Evolutionary conservation across 2,329 filamentous ascomycete species (phyloP), one percentile per base, ranked within the genome.

Genomic region (Chaetomium olivaceum): DNA sequence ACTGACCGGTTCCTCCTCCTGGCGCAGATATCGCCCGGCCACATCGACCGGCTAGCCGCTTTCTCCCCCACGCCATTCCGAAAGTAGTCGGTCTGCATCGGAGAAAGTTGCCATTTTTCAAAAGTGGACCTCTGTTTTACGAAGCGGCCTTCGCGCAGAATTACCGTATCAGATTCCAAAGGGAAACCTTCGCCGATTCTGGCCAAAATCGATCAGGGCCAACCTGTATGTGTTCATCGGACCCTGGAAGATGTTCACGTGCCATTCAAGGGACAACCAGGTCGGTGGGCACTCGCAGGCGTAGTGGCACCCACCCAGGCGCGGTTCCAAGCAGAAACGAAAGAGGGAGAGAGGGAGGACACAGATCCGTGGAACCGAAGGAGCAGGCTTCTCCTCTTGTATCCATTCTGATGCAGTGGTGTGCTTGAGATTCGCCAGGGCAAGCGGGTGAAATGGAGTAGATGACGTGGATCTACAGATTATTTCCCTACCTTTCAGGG

Each of bases 81-180:
- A 43, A 19, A 43, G 7, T 19, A 43, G 39, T 43, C 5, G 16
- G 16, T n/a, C 16, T 57, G 55, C 39, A 43, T 43, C 61, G 61
- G 54, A 25, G 29, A 63, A 52, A 63, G 4, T 52, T 63, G 61
- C 54, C 61, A 52, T 31, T 39, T 58, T 19, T 3, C 31, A 55
- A 58, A 58, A 58, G 4, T 16, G 54, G 54, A 31, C 43, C 16
- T 58, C 25, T 27, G 31, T 33, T 57, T 36, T 12, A 21, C 31
- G 31, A 16, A 33, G 8, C 19, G 36, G 23, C 23, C 16, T 23
- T 19, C 51, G 36, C 51, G 19, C 9, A n/a, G 8, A 33, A 8
- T 56, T 56, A 7, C 60, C n/a, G 16, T 25, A 14, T 62, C 19
- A n/a, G 33, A 4, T 56, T 51, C 23, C 4, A 48, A 48, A 33